Percentiles rank a stretch among this genome's conserved stretches.
phyloP scores from a whole-genome alignment of 2,329 filamentous ascomycete genomes.

The Alternaria solani region DNA sequence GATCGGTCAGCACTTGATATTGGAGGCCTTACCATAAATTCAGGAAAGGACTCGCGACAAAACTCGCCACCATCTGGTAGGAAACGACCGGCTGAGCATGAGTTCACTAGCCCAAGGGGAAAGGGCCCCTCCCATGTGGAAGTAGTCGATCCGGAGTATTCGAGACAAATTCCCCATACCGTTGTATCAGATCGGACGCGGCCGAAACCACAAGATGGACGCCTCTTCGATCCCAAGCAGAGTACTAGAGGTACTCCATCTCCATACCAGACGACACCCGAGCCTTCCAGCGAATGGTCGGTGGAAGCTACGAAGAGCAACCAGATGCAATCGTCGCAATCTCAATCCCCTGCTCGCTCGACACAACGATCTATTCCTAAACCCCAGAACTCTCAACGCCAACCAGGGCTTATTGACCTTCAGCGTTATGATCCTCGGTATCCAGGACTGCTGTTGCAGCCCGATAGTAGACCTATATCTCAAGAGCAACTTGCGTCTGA shows the following conservation, averaged over 20 bases:
- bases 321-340: constrained; percentile 25
- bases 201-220: constrained; percentile 28
- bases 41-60: constrained; percentile 26
- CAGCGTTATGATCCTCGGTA: constrained; percentile 43
- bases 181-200: constrained; percentile 25
- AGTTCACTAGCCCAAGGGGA: constrained; percentile 33
- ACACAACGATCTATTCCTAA: constrained; percentile 22
- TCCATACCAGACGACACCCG: constrained; percentile 31
- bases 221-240: constrained; percentile 33
- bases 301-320: constrained; percentile 29
- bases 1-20: constrained; percentile 43
- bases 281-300: constrained; percentile 36
- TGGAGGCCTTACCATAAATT: constrained; percentile 36
- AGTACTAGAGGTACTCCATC: constrained; percentile 20
- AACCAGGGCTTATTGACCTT: constrained; percentile 46
- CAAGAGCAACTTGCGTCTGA: constrained; percentile 82
- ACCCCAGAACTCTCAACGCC: constrained; percentile 26
- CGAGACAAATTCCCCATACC: constrained; percentile 30
- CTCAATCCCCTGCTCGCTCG: constrained; percentile 21
- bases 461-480: constrained; percentile 72
- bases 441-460: constrained; percentile 61
- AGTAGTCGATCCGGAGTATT: constrained; percentile 37
- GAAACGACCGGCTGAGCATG: constrained; percentile 42
- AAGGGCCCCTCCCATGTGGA: constrained; percentile 36
- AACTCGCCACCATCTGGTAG: constrained; percentile 35